phyloP scores from a whole-genome alignment of 495 filamentous ascomycete genomes.

The Hypoxylon perforatum region DNA sequence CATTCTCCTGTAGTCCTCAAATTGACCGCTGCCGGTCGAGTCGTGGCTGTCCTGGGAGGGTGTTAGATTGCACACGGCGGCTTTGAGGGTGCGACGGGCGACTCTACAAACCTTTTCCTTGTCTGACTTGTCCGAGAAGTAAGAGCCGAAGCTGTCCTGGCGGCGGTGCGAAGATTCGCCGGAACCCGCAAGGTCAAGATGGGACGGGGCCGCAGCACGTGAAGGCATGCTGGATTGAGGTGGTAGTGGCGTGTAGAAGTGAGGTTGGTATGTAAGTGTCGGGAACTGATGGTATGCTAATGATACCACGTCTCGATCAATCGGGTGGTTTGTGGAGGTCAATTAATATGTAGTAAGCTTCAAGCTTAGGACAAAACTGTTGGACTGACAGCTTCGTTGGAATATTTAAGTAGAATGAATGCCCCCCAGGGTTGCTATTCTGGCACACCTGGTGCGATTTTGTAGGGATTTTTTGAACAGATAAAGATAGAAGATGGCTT shows the following conservation, averaged over 20 bases:
- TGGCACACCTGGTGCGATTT: slow-evolving; percentile 40
- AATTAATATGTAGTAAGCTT: slow-evolving; percentile 25
- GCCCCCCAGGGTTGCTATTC: slow-evolving; percentile 37
- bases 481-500: slow-evolving; percentile 11
- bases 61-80: slow-evolving; percentile 12
- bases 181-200: slow-evolving; percentile 17
- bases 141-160: slow-evolving; percentile 40
- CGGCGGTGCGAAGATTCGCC: slow-evolving; percentile 27
- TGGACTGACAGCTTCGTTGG: slow-evolving; percentile 9
- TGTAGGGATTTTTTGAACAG: slow-evolving; percentile 12
- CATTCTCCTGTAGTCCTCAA: slow-evolving; percentile 19
- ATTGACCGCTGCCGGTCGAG: slow-evolving; percentile 6
- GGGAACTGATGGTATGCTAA: not conserved
- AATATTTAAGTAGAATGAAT: slow-evolving; percentile 27
- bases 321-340: slow-evolving; percentile 2
- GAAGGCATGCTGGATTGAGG: slow-evolving; percentile 31
- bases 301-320: not conserved
- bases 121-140: slow-evolving; percentile 36
- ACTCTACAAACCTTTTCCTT: slow-evolving; percentile 41
- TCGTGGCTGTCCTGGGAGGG: slow-evolving; percentile 11
- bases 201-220: slow-evolving; percentile 22
- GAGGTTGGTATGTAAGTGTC: not conserved
- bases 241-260: slow-evolving; percentile 1
- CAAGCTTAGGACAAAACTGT: slow-evolving; percentile 28
- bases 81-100: not conserved